Base-by-base conservation (phyloP, 176 grass and related monocot species). In the Carex myosuroides region DNA sequence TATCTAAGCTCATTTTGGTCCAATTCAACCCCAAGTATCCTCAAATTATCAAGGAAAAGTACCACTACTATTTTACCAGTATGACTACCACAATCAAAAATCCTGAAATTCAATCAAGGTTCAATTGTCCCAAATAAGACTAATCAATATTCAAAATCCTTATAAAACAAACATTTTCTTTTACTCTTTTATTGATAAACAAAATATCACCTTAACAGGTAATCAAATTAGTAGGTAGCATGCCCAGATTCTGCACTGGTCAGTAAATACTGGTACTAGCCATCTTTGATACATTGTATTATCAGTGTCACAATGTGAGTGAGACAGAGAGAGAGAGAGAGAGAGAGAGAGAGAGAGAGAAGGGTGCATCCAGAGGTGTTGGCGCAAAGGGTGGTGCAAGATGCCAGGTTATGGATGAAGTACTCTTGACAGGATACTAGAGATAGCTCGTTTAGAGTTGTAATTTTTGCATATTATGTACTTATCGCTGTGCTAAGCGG, bases 281-380 rank as follows among this genome's bases (percentile, higher is more conserved):
- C 22, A 6, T 48, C 10, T 22, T 50, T 73, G 3, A 50, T 73
- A 50, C 41, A 21, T 73, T 11, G 12, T 55, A 77, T 70, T 55
- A 21, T 63, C 56, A 24, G 58, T 81, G 46, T 62, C 58, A 13
- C 13, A 66, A 66, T 71, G 13, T 8, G 8, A 9, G 17, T 58
- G 71, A 84, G n/a, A 63, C 68, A 32, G 11, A 74, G 9, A 70
- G 41, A 86, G 41, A 77, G 69, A 35, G 33, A 39, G 37, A 39
- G 37, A 0, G 4, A 39, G 57, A 20, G 41, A 77, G 69, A 35
- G 33, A 39, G 37, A 39, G 37, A 0, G 4, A 39, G 57, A 20
- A 29, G 29, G 29, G 29, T 29, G 29, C 29, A 29, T 29, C 29
- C 29, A 29, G 29, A 29, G 29, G 29, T 29, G 29, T 29, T 29